Evolutionary conservation across 1,284 basidiomycete genomes (phyloP), one percentile per base, ranked within the genome.

Genomic region (Trametes hirsuta): DNA sequence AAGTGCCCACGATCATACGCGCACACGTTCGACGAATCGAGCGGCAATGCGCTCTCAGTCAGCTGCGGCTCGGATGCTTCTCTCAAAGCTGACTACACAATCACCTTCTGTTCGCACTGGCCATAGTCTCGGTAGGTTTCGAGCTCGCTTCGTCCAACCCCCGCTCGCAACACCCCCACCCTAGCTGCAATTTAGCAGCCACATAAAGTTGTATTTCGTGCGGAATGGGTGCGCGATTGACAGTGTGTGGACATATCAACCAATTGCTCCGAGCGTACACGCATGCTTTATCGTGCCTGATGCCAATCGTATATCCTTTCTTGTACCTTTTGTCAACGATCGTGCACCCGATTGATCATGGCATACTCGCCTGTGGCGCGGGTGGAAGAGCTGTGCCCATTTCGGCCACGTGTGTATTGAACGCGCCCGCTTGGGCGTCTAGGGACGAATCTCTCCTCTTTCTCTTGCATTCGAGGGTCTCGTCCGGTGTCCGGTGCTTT

Each of bases 11-110:
- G 78, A 60, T 67, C 79, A 1, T 83, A 83, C 67, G 79, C 74
- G 0, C 83, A 83, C 62, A 80, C 82, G 3, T 84, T 74, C 64
- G 82, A 83, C 66, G 81, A 83, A 66, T 68, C 69, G 47, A 77
- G 74, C 59, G 75, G 75, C 6, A 78, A 76, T 12, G 80, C 81
- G 4, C 72, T 82, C 42, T 82, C n/a, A n/a, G n/a, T 75, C 75
- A 79, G 75, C 2, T 83, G 81, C 67, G 61, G 18, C 18, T 18
- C 18, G 18, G 18, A 66, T 36, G 67, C 75, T 5, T 49, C 61
- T 36, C 56, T 66, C 37, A 65, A 68, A 8, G 77, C 80, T 6
- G 76, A 80, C 62, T 84, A 80, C 64, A 81, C 77, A 14, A 55
- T 83, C 61, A 81, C 79, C 1, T 82, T 82, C 75, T 83, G 81